Evolutionary conservation across 495 filamentous ascomycete species (phyloP), one percentile per base, ranked within the genome.

Genomic region (Cudoniella acicularis): DNA sequence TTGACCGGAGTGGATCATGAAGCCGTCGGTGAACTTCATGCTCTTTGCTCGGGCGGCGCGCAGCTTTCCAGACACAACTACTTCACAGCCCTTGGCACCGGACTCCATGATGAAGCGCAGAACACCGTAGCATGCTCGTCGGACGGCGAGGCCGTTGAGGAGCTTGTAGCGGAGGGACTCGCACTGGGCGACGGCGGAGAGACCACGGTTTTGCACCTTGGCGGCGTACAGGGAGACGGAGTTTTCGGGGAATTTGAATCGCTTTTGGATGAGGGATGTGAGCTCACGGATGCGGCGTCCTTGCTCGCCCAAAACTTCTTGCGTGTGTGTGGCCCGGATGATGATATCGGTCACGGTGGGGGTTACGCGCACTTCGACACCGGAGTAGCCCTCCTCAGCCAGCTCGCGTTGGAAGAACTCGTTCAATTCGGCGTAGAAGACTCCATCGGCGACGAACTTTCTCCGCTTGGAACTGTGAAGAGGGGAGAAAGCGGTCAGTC

Each of bases 1-100:
- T 74, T 98, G 94, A 81, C 94, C 94, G 73, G 94, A 98, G 90
- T 98, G 94, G 83, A 98, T 98, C 94, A 98, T 98, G 91, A 98
- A 98, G 71, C 94, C 94, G 75, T 98, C 94, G 74, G 94, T 98
- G 87, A 98, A 98, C 86, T 98, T 98, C 94, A 98, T 98, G 83
- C 85, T 89, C 90, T 98, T 98, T 74, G 94, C 94, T 83, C 94
- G 89, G 68, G 94, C 94, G 78, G 94, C 94, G 70, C 94, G 87
- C 64, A 98, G 89, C 85, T 98, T 98, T 75, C 94, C 94, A 70
- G 91, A 96, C 61, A 98, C 94, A 68, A 98, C 94, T 65, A 98
- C 94, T 83, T 98, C 94, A 75, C 94, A 98, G 74, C 94, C 94
- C 88, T 98, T 98, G 72, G 94, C 94, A 74, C 94, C 94, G 68